Evolutionary conservation across 768 basidiomycete species (phyloP), one percentile per base, ranked within the genome.

Genomic region (Suillus americanus): DNA sequence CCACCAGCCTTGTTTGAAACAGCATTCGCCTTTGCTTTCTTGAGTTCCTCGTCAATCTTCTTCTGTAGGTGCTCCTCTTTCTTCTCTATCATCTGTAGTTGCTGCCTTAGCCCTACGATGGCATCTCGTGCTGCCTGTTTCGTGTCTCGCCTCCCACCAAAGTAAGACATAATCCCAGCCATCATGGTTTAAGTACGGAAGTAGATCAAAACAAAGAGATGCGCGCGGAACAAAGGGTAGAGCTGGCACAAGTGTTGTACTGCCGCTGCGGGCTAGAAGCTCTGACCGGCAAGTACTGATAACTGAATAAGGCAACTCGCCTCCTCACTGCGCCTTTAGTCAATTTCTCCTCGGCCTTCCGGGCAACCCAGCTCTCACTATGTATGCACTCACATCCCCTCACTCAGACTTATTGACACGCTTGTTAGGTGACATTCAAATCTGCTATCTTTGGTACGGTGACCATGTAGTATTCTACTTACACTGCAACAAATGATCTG

Each of bases 81-180:
- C 94, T 98, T 99, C 86, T 98, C 95, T 70, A 99, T 88, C 89
- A 97, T 91, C 79, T 94, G 87, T 67, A 98, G 85, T 76, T 99
- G 95, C 79, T 97, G 91, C 72, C 97, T 88, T 70, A 99, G 83
- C 53, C 85, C 85, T 65, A 99, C 91, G 76, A 99, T 99, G 56
- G 97, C 94, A 75, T 97, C 94, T 67, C 94, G 85, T 53, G 97
- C 90, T 33, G 89, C 82, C 78, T 91, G 88, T 78, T 92, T 93
- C 28, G 93, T 84, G 73, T 96, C 91, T 70, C 88, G 86, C 68
- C 88, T 85, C 59, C 90, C 89, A 14, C 89, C 90, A 76, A 99
- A 95, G 82, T 91, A 97, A 75, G 88, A 90, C 89, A 97, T 92
- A 63, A 92, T 80, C 41, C 87, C 81, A 18, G 88, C 81, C 89